Conservation (phyloP, 495 filamentous ascomycete genomes). For the Penicillium canescens region DNA sequence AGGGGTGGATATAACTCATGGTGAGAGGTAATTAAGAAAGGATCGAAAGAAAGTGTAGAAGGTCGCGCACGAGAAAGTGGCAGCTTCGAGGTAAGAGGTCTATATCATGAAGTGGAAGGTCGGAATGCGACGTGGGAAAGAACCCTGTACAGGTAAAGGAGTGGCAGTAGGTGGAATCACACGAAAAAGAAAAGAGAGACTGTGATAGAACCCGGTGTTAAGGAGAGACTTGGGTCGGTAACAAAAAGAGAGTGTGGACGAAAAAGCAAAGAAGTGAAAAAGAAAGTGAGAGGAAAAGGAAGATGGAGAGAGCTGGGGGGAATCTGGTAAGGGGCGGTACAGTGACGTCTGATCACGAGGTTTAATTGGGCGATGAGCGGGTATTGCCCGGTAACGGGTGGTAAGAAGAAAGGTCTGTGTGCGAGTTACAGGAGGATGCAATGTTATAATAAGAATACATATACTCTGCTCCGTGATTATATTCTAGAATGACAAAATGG, state of each 20-base stretch:
- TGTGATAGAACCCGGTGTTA: slow-evolving; percentile 16
- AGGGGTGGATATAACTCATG: slow-evolving; percentile 50
- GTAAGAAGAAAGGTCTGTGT: slow-evolving; percentile 11
- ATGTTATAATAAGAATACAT: slow-evolving; percentile 8
- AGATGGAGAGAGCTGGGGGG: slow-evolving; percentile 17
- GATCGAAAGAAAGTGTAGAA: background rate
- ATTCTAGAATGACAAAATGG: slow-evolving; percentile 3
- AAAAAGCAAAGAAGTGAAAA: slow-evolving; percentile 15
- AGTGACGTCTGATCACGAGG: background rate
- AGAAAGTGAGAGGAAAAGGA: slow-evolving; percentile 18
- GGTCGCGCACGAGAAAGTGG: slow-evolving; percentile 12
- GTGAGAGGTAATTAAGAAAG: slow-evolving; percentile 5
- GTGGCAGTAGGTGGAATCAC: slow-evolving; percentile 3
- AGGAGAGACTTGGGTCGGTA: slow-evolving; percentile 23
- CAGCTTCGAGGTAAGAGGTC: slow-evolving; percentile 8
- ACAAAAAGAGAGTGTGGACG: slow-evolving; percentile 14
- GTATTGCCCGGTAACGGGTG: slow-evolving; percentile 12
- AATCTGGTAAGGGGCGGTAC: slow-evolving; percentile 7
- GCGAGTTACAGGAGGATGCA: slow-evolving; percentile 1
- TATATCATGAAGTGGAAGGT: slow-evolving; percentile 26
- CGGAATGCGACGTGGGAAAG: slow-evolving; percentile 8
- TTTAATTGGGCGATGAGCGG: slow-evolving; percentile 3
- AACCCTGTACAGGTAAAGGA: slow-evolving; percentile 17
- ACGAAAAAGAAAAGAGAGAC: slow-evolving; percentile 19
- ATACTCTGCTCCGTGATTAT: background rate